Base-by-base conservation (phyloP, 305 asterid genomes). In the Fraxinus nigra region DNA sequence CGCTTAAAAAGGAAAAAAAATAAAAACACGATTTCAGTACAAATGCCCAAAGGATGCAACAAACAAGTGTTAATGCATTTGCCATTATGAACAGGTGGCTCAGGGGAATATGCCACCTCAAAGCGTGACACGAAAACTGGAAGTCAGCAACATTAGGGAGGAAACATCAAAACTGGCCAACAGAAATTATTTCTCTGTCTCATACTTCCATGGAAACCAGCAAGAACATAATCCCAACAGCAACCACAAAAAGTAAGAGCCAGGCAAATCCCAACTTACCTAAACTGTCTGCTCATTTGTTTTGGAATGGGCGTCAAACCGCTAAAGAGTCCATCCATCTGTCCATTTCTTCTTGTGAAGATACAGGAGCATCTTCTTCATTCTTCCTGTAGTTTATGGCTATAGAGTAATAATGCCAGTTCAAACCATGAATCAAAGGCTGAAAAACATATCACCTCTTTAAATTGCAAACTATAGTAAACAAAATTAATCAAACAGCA, bases 301-400 rank as follows among this genome's bases (percentile, higher is more conserved):
- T 89, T 92, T 92, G 78, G 98, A 94, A 90, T 94, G 98, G 77
- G 93, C 38, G 81, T 94, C 99, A 84, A 96, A 96, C 73, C 94
- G 89, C 89, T 96, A 92, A 37, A 96, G 96, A 18, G 95, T 88
- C 87, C 94, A 87, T 40, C 98, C 97, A 85, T 94, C 98, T 1
- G 97, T 93, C 98, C 99, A 94, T 82, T 94, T 96, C 85, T 94
- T 96, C 91, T 94, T 96, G 87, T 96, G 98, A 79, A 96, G 99
- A 85, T 96, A 94, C 82, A 96, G 85, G 78, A 96, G 92, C 98
- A 94, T 96, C 91, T 94, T 94, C 91, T 96, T 96, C 98, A 81
- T 96, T 94, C 89, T 96, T 96, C 80, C 99, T 87, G 87, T 96
- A 96, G 85, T 94, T 96, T 77, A 38, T 38, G 85, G 98, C 98